Evolutionary conservation across 1,284 basidiomycete species (phyloP).

Genomic region (Coriolopsis trogii): DNA sequence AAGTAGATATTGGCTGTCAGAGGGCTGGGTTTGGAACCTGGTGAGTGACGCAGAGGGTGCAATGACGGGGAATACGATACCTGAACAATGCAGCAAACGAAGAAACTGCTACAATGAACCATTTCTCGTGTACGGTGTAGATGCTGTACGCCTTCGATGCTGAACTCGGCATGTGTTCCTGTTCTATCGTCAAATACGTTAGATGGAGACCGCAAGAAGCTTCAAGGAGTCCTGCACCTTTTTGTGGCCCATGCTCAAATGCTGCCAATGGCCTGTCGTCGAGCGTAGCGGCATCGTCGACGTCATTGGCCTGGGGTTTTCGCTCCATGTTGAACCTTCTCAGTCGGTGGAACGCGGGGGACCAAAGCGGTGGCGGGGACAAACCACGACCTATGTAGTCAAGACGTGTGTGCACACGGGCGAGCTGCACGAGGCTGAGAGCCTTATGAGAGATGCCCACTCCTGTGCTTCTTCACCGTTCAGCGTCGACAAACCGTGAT

Average conservation of each 20-base stretch:
- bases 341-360: no score
- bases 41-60: not conserved
- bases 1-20: slow-evolving; percentile 79
- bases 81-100: slow-evolving; percentile 66
- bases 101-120: slow-evolving; percentile 63
- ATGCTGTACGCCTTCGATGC: slow-evolving; percentile 48
- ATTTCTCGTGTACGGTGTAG: slow-evolving; percentile 62
- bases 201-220: no score
- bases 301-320: slow-evolving; percentile 2
- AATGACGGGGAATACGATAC: slow-evolving; percentile 32
- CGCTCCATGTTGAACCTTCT: not conserved
- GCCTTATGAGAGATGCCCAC: not conserved
- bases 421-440: not conserved
- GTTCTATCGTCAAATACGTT: no score
- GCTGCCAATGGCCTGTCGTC: not conserved
- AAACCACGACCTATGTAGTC: not conserved
- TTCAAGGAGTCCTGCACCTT: no score
- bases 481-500: slow-evolving; percentile 16
- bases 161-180: no score
- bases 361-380: no score
- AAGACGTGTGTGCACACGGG: not conserved
- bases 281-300: slow-evolving; percentile 9
- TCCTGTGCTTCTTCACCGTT: not conserved
- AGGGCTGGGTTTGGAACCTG: slow-evolving; percentile 45
- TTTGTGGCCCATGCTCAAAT: not conserved